phyloP scores from a whole-genome alignment of 169 alveolate species.

The Plasmodium inui region DNA sequence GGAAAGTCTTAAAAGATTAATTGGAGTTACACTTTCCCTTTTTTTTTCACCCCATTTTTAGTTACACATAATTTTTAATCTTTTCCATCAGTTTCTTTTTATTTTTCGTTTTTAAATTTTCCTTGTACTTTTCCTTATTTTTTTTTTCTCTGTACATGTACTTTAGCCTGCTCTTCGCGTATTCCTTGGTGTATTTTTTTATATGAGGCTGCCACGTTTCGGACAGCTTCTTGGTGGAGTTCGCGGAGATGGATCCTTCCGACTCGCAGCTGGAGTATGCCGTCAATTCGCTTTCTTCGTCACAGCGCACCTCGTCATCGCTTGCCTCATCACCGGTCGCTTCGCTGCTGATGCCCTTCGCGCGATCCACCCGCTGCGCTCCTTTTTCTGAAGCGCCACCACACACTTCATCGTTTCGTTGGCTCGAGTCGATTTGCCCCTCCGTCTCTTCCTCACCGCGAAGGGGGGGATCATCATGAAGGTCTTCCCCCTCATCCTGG shows the following conservation, averaged over 20 bases:
- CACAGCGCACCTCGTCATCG: background rate
- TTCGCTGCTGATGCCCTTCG: background rate
- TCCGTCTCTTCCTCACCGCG: background rate
- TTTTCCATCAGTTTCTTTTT: slow-evolving; percentile 72
- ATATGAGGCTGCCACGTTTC: slow-evolving; percentile 70
- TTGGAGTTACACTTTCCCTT: background rate
- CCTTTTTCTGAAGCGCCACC: background rate
- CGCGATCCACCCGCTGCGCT: background rate
- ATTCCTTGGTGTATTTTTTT: slow-evolving; percentile 63
- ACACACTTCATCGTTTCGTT: background rate
- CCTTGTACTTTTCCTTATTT: slow-evolving; percentile 61
- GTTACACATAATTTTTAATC: slow-evolving; percentile 35
- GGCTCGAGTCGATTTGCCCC: background rate
- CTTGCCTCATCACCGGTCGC: background rate
- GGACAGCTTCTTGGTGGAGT: slow-evolving; percentile 38
- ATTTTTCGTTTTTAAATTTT: slow-evolving; percentile 67
- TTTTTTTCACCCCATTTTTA: background rate
- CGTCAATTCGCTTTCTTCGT: background rate
- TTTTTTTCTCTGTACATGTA: slow-evolving; percentile 63
- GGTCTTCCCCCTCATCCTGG: background rate
- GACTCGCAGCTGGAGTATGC: slow-evolving; percentile 29
- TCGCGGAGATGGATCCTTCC: background rate
- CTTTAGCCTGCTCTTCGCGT: slow-evolving; percentile 46
- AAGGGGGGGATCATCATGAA: background rate
- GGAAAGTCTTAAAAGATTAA: too few species aligned